Base-by-base conservation (phyloP, 257 asterid genomes). In the Przewalskia tangutica region DNA sequence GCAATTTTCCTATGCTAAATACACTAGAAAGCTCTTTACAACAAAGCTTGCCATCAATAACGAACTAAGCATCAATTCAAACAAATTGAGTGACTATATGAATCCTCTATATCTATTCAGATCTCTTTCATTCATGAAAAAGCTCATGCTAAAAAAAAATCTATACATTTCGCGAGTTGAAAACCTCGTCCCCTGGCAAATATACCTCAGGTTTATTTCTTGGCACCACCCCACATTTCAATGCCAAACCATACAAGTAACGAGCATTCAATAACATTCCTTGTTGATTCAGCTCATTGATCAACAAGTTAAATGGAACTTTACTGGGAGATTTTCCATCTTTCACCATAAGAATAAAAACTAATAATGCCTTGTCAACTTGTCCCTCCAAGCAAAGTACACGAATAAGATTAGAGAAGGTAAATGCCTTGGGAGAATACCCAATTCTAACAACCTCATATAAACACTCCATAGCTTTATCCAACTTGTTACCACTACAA, bases 341-440 rank as follows among this genome's bases (percentile, higher is more conserved):
- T 77, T 81, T 77, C 84, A 85, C 89, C 86, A 87, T 84, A 81
- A 85, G 65, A 82, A 67, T n/a, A 81, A 88, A 79, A 38, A 88
- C 87, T 8, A 54, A 38, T 67, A 85, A 50, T 32, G 91, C 93
- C 87, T 83, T 88, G n/a, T 85, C 88, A 66, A 88, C 86, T 80
- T 89, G 84, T 48, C 91, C 88, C 34, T 40, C 66, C 23, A 55
- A 53, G 66, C 92, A 87, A 81, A 92, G 92, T 48, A 84, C 83
- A 9, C 79, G 83, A 40, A 88, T 87, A 68, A 84, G 85, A 48
- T 87, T 76, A 82, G 77, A 86, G 86, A 90, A 90, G n/a, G 93
- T 89, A 85, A 85, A 88, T 50, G 90, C 85, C 88, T 83, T 86
- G 9, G 97, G 97, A 51, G 92, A 92, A 81, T 83, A 81, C 70